Evolutionary conservation across 768 basidiomycete genomes (phyloP).

Genomic region (Leccinum sublutescens): DNA sequence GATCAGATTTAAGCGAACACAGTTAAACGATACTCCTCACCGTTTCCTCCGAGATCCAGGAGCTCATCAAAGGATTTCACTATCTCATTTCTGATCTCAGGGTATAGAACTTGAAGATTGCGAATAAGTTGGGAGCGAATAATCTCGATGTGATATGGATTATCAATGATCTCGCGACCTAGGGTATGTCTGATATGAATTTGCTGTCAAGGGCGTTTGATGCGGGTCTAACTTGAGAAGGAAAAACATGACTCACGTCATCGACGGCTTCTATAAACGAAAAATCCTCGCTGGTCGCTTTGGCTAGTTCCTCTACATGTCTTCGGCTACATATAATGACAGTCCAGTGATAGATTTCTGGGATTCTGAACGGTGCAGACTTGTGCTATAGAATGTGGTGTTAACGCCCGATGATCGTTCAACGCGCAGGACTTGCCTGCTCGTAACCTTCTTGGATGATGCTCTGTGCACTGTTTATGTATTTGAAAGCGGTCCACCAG

Average conservation of each 20-base stretch:
- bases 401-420: neutral
- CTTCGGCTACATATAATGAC: slow-evolving; percentile 35
- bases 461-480: slow-evolving; percentile 9
- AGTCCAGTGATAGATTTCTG: slow-evolving; percentile 34
- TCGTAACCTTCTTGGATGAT: slow-evolving; percentile 34
- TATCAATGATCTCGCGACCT: slow-evolving; percentile 24
- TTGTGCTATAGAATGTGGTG: slow-evolving; percentile 21
- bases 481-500: slow-evolving; percentile 22
- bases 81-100: slow-evolving; percentile 47
- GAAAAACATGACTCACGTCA: slow-evolving; percentile 28
- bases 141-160: slow-evolving; percentile 23
- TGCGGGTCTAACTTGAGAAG: no score
- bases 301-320: slow-evolving; percentile 40
- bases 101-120: slow-evolving; percentile 37
- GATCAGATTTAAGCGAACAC: no score
- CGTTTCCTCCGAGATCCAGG: neutral
- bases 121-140: slow-evolving; percentile 34
- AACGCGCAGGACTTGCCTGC: slow-evolving; percentile 16
- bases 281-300: slow-evolving; percentile 37
- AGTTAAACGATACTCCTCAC: neutral
- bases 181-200: slow-evolving; percentile 39
- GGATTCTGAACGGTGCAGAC: slow-evolving; percentile 32
- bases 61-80: slow-evolving; percentile 29
- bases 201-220: slow-evolving; percentile 23
- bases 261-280: slow-evolving; percentile 30